Evolutionary conservation across 2,329 filamentous ascomycete genomes (phyloP).

Genomic region (Dryadomyces quercivorus): DNA sequence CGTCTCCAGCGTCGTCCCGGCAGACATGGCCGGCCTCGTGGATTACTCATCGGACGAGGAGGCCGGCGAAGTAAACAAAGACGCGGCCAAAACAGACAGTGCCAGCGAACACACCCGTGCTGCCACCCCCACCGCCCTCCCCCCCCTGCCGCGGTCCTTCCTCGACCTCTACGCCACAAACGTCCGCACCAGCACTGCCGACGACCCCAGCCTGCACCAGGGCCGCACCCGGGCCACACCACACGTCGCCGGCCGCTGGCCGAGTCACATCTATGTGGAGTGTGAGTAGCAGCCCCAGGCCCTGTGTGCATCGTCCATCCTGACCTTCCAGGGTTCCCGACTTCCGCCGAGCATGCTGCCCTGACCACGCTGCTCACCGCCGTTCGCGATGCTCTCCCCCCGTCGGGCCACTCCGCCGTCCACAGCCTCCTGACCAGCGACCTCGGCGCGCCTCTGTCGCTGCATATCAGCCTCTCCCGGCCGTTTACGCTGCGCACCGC

Average conservation of each 20-base stretch:
- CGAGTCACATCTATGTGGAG: conserved; percentile 83
- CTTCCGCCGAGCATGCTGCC: conserved; percentile 29
- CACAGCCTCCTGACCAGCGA: conserved; percentile 65
- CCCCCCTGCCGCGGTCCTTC: conserved; percentile 68
- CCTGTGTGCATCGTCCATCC: background rate
- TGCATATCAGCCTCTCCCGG: conserved; percentile 85
- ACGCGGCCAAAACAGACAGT: background rate
- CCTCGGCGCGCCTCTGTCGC: conserved; percentile 61
- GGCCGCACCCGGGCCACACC: conserved; percentile 73
- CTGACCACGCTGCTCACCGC: conserved; percentile 31
- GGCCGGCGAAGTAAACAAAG: conserved; percentile 7
- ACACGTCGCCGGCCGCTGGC: conserved; percentile 84
- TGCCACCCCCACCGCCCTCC: conserved; percentile 18
- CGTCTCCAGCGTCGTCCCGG: too few species aligned
- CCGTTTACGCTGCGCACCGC: conserved; percentile 63
- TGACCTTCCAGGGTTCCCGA: conserved; percentile 39
- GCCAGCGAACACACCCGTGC: background rate
- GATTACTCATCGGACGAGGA: conserved; percentile 23
- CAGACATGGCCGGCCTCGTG: conserved; percentile 17
- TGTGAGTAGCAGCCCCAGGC: conserved; percentile 44
- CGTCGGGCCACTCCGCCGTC: conserved; percentile 26
- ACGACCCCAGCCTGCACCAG: conserved; percentile 75
- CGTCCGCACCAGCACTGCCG: conserved; percentile 61
- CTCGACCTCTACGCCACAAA: conserved; percentile 82
- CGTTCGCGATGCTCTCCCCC: conserved; percentile 20